Evolutionary conservation across 2,329 filamentous ascomycete species (phyloP).

Genomic region (Venturia carpophila): DNA sequence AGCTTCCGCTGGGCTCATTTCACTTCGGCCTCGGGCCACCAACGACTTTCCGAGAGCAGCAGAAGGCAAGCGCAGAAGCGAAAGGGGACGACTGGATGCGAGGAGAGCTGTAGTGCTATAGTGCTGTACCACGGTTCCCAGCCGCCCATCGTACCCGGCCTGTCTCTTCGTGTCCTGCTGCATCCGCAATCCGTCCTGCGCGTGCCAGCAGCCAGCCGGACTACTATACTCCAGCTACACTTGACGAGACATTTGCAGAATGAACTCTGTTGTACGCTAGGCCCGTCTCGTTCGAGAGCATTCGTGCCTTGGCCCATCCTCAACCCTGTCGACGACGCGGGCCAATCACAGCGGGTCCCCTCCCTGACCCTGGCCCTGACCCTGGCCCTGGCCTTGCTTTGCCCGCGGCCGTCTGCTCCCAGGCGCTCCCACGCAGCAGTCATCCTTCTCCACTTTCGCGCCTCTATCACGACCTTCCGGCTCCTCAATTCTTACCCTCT

Average conservation of each 20-base stretch:
- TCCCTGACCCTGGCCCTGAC: too few species aligned
- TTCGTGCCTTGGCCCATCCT: constrained; percentile 1
- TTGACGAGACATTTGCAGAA: not conserved
- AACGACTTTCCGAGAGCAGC: not conserved
- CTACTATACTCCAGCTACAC: too few species aligned
- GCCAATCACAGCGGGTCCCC: too few species aligned
- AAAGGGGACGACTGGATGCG: not conserved
- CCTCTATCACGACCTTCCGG: not conserved
- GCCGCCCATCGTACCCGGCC: too few species aligned
- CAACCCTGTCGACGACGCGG: too few species aligned
- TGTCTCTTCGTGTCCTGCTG: too few species aligned
- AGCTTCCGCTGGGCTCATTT: not conserved
- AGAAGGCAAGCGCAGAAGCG: not conserved
- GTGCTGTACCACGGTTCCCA: too few species aligned
- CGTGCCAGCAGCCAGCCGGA: too few species aligned
- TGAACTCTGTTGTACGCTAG: not conserved
- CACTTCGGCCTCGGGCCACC: not conserved
- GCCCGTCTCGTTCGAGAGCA: not conserved
- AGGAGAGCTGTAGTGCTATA: not conserved
- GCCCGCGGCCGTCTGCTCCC: not conserved
- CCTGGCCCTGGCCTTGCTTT: not conserved
- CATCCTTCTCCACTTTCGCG: not conserved
- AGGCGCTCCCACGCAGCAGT: not conserved
- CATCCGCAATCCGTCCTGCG: too few species aligned
- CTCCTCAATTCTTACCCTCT: not conserved